A percentile compares a stretch with the other conserved stretches of the same genome.
Conservation (phyloP, 2,329 filamentous ascomycete species). For the Trichoderma simmonsii region DNA sequence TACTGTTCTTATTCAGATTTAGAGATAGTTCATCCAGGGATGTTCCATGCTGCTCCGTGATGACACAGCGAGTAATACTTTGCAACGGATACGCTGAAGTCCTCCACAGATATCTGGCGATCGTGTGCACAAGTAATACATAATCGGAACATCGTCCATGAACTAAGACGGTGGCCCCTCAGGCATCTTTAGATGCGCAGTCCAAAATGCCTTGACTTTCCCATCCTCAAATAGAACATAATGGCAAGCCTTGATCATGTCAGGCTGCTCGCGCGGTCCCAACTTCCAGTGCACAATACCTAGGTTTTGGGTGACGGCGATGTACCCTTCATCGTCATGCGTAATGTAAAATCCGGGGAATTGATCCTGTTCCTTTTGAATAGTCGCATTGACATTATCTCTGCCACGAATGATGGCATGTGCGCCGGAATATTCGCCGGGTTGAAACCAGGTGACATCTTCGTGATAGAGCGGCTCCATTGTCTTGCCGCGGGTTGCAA, state of each 20-base stretch:
- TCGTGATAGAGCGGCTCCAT: neutral
- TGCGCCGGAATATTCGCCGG: neutral
- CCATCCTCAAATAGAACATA: neutral
- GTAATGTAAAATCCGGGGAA: neutral
- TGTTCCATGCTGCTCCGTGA: neutral
- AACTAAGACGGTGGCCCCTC: too few species aligned
- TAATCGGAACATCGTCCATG: neutral
- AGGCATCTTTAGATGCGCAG: neutral
- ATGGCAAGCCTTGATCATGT: neutral
- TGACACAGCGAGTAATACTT: neutral
- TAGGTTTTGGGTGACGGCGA: neutral
- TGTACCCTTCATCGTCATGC: neutral
- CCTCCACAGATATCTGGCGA: neutral
- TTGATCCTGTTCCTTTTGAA: neutral
- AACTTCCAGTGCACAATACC: neutral
- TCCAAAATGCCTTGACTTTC: neutral
- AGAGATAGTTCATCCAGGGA: neutral
- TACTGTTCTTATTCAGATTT: neutral
- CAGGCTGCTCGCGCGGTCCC: neutral
- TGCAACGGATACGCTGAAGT: neutral
- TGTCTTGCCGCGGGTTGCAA: neutral
- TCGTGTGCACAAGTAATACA: neutral
- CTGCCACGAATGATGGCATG: neutral
- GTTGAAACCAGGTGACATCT: neutral
- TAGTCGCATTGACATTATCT: neutral